Conservation (phyloP, 106 monocot species). For the Amphibolis antarctica region DNA sequence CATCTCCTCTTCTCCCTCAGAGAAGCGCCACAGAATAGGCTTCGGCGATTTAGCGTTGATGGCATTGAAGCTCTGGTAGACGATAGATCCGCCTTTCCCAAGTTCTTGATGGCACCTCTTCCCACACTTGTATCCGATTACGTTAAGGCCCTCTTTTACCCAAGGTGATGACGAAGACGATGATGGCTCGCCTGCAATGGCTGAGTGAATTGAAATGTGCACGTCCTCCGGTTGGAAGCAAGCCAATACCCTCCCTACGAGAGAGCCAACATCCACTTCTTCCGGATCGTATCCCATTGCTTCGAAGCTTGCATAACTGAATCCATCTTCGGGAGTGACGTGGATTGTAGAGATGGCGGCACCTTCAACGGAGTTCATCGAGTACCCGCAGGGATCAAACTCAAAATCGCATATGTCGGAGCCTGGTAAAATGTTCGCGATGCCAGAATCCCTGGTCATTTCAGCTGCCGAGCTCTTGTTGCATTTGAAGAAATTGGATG, state of each 20-base stretch:
- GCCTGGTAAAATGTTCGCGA: slow-evolving; percentile 57
- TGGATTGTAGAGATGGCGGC: slow-evolving; percentile 55
- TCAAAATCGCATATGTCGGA: slow-evolving; percentile 86
- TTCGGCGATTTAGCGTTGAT: too few relatives aligned
- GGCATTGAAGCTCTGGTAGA: background rate
- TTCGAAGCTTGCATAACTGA: slow-evolving; percentile 73
- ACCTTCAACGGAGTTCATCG: slow-evolving; percentile 69
- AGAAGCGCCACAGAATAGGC: too few relatives aligned
- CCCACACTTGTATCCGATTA: slow-evolving; percentile 22
- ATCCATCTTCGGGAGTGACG: slow-evolving; percentile 80
- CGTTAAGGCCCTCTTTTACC: background rate
- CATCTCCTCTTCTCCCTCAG: too few relatives aligned
- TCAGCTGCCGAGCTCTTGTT: slow-evolving; percentile 23
- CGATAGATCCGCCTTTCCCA: slow-evolving; percentile 1
- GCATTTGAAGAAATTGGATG: slow-evolving; percentile 70
- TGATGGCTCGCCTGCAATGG: slow-evolving; percentile 24
- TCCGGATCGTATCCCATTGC: slow-evolving; percentile 43
- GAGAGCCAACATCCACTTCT: slow-evolving; percentile 6
- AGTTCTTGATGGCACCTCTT: slow-evolving; percentile 4
- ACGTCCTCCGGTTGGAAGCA: slow-evolving; percentile 41
- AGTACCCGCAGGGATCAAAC: slow-evolving; percentile 85
- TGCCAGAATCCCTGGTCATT: slow-evolving; percentile 70
- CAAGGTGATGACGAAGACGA: background rate
- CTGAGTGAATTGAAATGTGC: slow-evolving; percentile 29
- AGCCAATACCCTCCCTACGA: slow-evolving; percentile 43